Conservation (phyloP, 352 stramenopile genomes). For the Phytopythium cucurbitacearum region DNA sequence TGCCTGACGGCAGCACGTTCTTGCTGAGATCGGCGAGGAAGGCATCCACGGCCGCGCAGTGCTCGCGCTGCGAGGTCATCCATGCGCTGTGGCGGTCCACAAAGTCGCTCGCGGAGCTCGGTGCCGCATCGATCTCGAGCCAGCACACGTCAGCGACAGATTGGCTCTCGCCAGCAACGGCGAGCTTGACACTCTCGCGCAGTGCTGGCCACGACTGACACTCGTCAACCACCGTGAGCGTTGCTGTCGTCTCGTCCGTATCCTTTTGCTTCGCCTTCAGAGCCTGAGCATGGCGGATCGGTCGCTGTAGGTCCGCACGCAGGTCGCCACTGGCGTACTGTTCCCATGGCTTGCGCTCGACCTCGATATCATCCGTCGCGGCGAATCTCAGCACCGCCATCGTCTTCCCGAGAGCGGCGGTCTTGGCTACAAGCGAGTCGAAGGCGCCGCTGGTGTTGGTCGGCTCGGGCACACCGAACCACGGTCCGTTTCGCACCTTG, state of each 20-base stretch:
- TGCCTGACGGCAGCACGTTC: slow-evolving; percentile 32
- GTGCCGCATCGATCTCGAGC: slow-evolving; percentile 61
- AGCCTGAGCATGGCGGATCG: slow-evolving; percentile 41
- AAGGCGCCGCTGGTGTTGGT: slow-evolving; percentile 32
- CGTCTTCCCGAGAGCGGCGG: slow-evolving; percentile 35
- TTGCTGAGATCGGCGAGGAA: slow-evolving; percentile 25
- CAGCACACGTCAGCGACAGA: slow-evolving; percentile 55
- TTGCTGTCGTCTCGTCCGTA: slow-evolving; percentile 3
- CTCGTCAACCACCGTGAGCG: slow-evolving; percentile 23
- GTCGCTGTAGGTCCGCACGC: slow-evolving; percentile 38
- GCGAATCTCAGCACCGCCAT: slow-evolving; percentile 44
- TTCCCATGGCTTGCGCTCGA: slow-evolving; percentile 66
- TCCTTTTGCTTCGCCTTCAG: slow-evolving; percentile 1
- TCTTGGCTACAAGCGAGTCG: slow-evolving; percentile 65
- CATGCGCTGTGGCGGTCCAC: slow-evolving; percentile 54
- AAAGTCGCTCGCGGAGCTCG: slow-evolving; percentile 31
- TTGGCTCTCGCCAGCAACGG: slow-evolving; percentile 10
- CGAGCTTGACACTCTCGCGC: slow-evolving; percentile 23
- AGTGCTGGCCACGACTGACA: slow-evolving; percentile 30
- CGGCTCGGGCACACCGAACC: slow-evolving; percentile 60
- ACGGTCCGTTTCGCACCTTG: slow-evolving; percentile 64
- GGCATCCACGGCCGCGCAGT: slow-evolving; percentile 43
- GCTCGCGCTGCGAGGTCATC: slow-evolving; percentile 52
- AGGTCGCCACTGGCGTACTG: slow-evolving; percentile 63
- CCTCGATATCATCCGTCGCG: slow-evolving; percentile 4